phyloP scores from a whole-genome alignment of 2,329 filamentous ascomycete genomes.

The Pestalotiopsis sp. region DNA sequence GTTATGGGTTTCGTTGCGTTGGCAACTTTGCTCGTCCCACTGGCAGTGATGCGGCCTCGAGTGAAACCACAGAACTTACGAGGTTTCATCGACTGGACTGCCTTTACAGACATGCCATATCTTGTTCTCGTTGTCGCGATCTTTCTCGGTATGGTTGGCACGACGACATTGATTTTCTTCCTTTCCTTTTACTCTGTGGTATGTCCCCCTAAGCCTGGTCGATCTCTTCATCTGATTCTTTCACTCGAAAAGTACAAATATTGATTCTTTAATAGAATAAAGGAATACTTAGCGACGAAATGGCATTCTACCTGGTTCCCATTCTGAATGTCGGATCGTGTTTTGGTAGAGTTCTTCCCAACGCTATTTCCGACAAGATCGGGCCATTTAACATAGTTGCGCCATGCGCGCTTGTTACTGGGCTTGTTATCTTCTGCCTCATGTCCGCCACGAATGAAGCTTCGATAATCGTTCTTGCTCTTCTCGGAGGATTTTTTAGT shows the following conservation, averaged over 20 bases:
- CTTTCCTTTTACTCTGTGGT: slow-evolving; percentile 36
- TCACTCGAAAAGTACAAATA: too few species aligned
- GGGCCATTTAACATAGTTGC: slow-evolving; percentile 39
- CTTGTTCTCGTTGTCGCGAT: slow-evolving; percentile 34
- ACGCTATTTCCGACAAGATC: slow-evolving; percentile 37
- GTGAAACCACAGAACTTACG: slow-evolving; percentile 36
- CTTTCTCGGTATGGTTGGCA: slow-evolving; percentile 42
- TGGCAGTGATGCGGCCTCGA: slow-evolving; percentile 33
- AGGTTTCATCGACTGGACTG: slow-evolving; percentile 37
- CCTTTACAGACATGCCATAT: slow-evolving; percentile 40
- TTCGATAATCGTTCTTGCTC: slow-evolving; percentile 34
- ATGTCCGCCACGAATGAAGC: slow-evolving; percentile 32
- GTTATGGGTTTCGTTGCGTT: slow-evolving; percentile 31
- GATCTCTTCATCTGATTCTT: too few species aligned
- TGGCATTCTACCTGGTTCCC: slow-evolving; percentile 44
- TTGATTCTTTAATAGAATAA: slow-evolving; percentile 14
- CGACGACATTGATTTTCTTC: slow-evolving; percentile 42
- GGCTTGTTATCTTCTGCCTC: slow-evolving; percentile 37
- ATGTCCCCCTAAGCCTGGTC: too few species aligned
- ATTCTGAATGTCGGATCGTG: slow-evolving; percentile 43
- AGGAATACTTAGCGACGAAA: slow-evolving; percentile 29
- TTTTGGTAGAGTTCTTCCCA: slow-evolving; percentile 41
- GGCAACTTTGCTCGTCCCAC: slow-evolving; percentile 25
- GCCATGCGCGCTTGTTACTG: slow-evolving; percentile 31
- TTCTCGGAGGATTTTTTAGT: slow-evolving; percentile 44